Conservation (phyloP, 148 eudicot genomes). For the Persicaria maculosa region DNA sequence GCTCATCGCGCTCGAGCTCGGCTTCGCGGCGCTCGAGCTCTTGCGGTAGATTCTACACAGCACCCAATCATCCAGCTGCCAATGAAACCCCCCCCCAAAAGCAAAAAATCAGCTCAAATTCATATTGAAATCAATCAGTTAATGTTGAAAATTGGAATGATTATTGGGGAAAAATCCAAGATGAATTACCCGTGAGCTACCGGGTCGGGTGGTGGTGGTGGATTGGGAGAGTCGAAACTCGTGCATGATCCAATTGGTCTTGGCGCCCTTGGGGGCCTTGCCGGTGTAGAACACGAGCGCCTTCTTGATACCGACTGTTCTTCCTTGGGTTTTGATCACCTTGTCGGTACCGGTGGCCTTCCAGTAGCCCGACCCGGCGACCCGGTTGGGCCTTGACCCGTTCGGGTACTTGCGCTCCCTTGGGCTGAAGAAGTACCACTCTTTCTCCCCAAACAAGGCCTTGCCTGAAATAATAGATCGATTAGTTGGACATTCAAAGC, state of each 20-base stretch:
- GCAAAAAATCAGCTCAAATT: not conserved
- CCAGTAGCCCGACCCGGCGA: conserved; percentile 83
- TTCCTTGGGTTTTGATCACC: conserved; percentile 40
- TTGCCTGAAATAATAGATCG: conserved; percentile 39
- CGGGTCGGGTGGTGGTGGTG: conserved; percentile 20
- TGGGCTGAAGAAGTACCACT: conserved; percentile 83
- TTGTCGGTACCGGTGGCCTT: conserved; percentile 86
- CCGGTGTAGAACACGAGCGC: conserved; percentile 73
- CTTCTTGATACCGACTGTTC: conserved; percentile 68
- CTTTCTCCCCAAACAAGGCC: conserved; percentile 73
- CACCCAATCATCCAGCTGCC: conserved; percentile 77
- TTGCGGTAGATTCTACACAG: conserved; percentile 72
- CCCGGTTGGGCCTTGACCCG: conserved; percentile 74
- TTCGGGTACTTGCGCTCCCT: conserved; percentile 78
- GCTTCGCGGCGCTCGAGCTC: conserved; percentile 39
- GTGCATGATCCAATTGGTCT: conserved; percentile 95
- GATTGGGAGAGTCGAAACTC: conserved; percentile 65
- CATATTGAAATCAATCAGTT: not conserved
- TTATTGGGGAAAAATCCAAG: not conserved
- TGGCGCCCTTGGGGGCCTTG: conserved; percentile 76
- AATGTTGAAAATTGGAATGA: not conserved
- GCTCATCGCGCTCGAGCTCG: conserved; percentile 12
- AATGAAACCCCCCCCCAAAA: not conserved
- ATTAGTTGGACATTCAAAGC: not conserved
- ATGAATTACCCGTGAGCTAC: conserved; percentile 42